Percentiles rank a stretch among this genome's conserved stretches.
These are phyloP conservation scores for Cyberlindnera amylophila DNA, from an alignment of 805 yeast genomes.

Conservation along the genomic window DNA sequence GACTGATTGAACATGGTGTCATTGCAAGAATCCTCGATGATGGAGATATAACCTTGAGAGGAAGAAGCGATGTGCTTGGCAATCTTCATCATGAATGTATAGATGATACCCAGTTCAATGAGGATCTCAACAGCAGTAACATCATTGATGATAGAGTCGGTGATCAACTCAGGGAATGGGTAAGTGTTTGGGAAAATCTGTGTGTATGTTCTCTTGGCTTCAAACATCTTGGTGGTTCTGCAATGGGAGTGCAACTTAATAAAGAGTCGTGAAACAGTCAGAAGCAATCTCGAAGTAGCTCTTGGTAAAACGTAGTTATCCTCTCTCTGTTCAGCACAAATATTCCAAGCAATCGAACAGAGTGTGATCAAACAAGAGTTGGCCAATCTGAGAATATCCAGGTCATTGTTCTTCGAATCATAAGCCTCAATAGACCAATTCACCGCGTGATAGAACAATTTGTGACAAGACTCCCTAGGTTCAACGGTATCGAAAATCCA, in stretches of 20 bases:
- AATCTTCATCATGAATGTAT: constrained; percentile 50
- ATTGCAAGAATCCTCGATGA: constrained; percentile 34
- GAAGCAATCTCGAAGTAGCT: constrained; percentile 49
- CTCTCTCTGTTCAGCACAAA: constrained; percentile 30
- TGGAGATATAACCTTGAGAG: constrained; percentile 25
- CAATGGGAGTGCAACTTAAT: constrained; percentile 49
- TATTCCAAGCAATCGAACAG: constrained; percentile 37
- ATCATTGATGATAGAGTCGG: constrained; percentile 72
- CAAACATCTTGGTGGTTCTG: constrained; percentile 37
- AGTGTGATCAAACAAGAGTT: constrained; percentile 53
- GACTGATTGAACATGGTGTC: constrained; percentile 40
- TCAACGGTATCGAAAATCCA: constrained; percentile 28
- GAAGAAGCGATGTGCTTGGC: constrained; percentile 34
- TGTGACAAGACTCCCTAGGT: constrained; percentile 35
- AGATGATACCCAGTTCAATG: constrained; percentile 63
- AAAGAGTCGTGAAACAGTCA: constrained; percentile 49
- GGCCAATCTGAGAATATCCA: constrained; percentile 63
- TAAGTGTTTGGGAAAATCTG: constrained; percentile 61
- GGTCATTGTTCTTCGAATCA: constrained; percentile 36
- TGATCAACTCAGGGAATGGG: constrained; percentile 61
- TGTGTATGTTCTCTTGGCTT: constrained; percentile 62
- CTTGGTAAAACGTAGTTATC: constrained; percentile 38
- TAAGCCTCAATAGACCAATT: constrained; percentile 59
- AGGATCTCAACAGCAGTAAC: constrained; percentile 67
- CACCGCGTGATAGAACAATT: constrained; percentile 44